Percentiles rank a stretch among this genome's conserved stretches.
Conservation (phyloP, 345 rosid genomes). For the Physaria fendleri region DNA sequence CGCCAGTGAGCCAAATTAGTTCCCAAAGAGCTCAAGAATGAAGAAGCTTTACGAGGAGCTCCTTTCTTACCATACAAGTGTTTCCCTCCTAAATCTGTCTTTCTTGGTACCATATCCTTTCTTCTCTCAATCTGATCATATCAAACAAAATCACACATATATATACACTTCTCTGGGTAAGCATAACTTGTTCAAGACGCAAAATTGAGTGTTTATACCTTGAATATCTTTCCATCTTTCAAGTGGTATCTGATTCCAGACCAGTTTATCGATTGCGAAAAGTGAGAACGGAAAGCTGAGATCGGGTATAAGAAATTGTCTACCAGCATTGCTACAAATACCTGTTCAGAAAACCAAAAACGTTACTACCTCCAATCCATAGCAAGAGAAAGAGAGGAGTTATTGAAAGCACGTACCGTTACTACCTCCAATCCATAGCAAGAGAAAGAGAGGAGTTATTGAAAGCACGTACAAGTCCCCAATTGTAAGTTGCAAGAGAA, state of each 20-base stretch:
- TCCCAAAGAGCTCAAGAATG: too few relatives aligned
- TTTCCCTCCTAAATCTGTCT: constrained; percentile 91
- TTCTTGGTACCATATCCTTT: constrained; percentile 69
- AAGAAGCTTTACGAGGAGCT: too few relatives aligned
- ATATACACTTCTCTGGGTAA: background rate
- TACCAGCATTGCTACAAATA: constrained; percentile 77
- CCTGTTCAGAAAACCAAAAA: constrained; percentile 43
- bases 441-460: too few relatives aligned
- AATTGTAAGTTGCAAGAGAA: constrained; percentile 82
- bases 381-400: too few relatives aligned
- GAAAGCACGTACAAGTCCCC: constrained; percentile 76
- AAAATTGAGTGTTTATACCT: constrained; percentile 56
- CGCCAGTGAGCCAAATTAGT: too few relatives aligned
- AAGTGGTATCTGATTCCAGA: constrained; percentile 88
- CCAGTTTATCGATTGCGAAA: constrained; percentile 95
- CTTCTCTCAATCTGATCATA: constrained; percentile 76
- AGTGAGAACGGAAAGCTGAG: constrained; percentile 86
- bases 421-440: background rate
- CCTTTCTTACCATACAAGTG: too few relatives aligned
- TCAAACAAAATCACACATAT: too few relatives aligned
- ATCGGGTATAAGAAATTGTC: constrained; percentile 89
- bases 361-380: background rate
- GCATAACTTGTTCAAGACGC: background rate
- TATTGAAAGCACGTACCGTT: too few relatives aligned
- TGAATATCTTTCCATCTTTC: constrained; percentile 78